A percentile compares a stretch with the other conserved stretches of the same genome.
These are phyloP conservation scores for Silene coronaria DNA, from an alignment of 179 eudicot genomes.

Conservation along the genomic window DNA sequence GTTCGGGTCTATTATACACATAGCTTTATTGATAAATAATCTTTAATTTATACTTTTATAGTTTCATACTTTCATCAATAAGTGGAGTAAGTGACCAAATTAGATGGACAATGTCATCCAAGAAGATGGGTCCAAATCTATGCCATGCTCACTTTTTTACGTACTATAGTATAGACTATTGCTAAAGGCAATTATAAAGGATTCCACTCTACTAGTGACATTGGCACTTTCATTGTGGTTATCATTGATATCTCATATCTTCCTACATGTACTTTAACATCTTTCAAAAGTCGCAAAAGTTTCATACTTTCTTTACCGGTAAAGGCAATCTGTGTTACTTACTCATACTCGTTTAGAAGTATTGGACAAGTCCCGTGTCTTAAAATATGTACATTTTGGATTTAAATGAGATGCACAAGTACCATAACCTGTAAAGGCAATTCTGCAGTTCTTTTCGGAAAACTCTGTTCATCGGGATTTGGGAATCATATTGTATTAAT, in stretches of 20 bases:
- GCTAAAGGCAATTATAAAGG: neutral
- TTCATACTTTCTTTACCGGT: neutral
- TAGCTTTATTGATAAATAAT: neutral
- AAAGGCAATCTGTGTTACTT: neutral
- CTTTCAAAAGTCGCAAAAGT: neutral
- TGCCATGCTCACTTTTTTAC: neutral
- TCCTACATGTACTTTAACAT: neutral
- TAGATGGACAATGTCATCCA: neutral
- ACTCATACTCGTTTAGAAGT: too few relatives aligned
- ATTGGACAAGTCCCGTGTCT: too few relatives aligned
- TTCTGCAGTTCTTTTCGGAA: too few relatives aligned
- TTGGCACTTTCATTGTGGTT: slow-evolving; percentile 2
- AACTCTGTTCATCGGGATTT: too few relatives aligned
- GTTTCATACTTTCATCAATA: neutral
- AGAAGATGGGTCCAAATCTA: neutral
- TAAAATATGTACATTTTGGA: too few relatives aligned
- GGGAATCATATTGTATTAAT: too few relatives aligned
- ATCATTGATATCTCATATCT: slow-evolving; percentile 5
- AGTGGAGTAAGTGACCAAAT: slow-evolving; percentile 3
- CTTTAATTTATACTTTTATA: neutral
- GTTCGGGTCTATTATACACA: neutral
- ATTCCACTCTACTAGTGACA: slow-evolving; percentile 17
- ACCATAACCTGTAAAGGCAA: too few relatives aligned
- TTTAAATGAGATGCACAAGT: too few relatives aligned
- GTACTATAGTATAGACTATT: neutral